Evolutionary conservation across 805 yeast species (phyloP).

Genomic region (Wickerhamiella shivajii): DNA sequence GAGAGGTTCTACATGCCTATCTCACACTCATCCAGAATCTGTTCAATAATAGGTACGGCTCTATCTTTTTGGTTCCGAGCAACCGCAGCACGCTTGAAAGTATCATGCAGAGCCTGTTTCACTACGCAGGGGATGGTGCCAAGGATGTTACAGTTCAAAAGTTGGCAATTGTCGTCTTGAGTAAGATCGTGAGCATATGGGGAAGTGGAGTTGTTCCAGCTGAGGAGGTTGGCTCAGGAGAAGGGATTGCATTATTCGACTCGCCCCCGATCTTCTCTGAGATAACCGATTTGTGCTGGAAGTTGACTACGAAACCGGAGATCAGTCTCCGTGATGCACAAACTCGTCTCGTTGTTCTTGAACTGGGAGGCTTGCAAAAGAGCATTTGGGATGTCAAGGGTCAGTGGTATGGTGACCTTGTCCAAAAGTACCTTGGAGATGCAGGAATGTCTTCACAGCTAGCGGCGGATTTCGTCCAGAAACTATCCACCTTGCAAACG

Average conservation of each 20-base stretch:
- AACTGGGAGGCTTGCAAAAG: conserved; percentile 54
- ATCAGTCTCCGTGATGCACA: conserved; percentile 69
- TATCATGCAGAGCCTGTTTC: conserved; percentile 48
- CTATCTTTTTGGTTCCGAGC: conserved; percentile 55
- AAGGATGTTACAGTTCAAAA: conserved; percentile 54
- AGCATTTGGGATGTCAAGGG: conserved; percentile 40
- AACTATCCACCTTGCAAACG: conserved; percentile 9
- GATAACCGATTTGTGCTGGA: conserved; percentile 53
- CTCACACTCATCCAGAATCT: conserved; percentile 55
- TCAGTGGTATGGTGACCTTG: conserved; percentile 16
- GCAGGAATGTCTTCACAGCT: conserved; percentile 15
- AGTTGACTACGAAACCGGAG: conserved; percentile 60
- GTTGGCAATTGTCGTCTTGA: conserved; percentile 52
- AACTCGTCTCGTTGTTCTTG: conserved; percentile 56
- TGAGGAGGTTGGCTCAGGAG: conserved; percentile 34
- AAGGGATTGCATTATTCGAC: conserved; percentile 54
- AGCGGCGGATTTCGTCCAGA: conserved; percentile 13
- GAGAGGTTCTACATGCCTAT: conserved; percentile 47
- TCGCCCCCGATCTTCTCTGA: conserved; percentile 49
- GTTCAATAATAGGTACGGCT: conserved; percentile 62
- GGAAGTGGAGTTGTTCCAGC: conserved; percentile 50
- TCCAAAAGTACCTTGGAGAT: conserved; percentile 13
- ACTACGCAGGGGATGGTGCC: conserved; percentile 39
- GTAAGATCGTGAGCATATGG: conserved; percentile 43
- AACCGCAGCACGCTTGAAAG: conserved; percentile 47